A percentile compares a stretch with the other conserved stretches of the same genome.
Evolutionary conservation across 768 basidiomycete species (phyloP).

Genomic region (Tulasnella sp.): DNA sequence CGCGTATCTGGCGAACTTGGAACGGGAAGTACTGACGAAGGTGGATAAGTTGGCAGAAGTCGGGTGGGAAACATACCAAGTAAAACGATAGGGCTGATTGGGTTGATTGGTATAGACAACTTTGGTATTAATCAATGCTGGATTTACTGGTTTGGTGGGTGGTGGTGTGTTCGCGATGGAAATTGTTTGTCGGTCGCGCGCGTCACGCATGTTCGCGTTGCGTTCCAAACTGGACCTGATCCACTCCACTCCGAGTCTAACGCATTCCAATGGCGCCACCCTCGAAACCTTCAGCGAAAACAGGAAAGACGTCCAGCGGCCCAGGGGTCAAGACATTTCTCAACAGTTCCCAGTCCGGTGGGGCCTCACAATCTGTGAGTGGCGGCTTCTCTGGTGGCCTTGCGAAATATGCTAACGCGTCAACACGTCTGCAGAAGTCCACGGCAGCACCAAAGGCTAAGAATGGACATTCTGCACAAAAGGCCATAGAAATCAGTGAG

Average conservation of each 20-base stretch:
- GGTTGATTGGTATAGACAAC: too few species aligned
- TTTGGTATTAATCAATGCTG: too few species aligned
- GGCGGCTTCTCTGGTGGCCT: not conserved
- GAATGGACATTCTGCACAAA: not conserved
- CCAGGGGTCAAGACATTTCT: too few species aligned
- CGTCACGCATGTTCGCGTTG: not conserved
- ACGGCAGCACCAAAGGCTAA: not conserved
- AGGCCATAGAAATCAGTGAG: conserved; percentile 1
- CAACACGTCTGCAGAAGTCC: not conserved
- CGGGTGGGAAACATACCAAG: conserved; percentile 79
- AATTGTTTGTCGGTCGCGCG: not conserved
- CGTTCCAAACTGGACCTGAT: not conserved
- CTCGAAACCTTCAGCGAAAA: not conserved
- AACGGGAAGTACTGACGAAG: conserved; percentile 67
- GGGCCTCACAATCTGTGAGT: not conserved
- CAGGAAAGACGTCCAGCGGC: not conserved
- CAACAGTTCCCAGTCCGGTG: not conserved
- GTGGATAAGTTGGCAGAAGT: conserved; percentile 59
- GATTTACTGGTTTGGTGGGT: too few species aligned
- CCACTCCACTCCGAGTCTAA: not conserved
- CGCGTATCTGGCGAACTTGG: conserved; percentile 52
- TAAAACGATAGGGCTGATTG: too few species aligned
- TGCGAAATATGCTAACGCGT: not conserved
- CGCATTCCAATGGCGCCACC: not conserved
- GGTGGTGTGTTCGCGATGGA: too few species aligned